Evolutionary conservation across 768 basidiomycete species (phyloP), one percentile per base, ranked within the genome.

Genomic region (Termitomyces sp.): DNA sequence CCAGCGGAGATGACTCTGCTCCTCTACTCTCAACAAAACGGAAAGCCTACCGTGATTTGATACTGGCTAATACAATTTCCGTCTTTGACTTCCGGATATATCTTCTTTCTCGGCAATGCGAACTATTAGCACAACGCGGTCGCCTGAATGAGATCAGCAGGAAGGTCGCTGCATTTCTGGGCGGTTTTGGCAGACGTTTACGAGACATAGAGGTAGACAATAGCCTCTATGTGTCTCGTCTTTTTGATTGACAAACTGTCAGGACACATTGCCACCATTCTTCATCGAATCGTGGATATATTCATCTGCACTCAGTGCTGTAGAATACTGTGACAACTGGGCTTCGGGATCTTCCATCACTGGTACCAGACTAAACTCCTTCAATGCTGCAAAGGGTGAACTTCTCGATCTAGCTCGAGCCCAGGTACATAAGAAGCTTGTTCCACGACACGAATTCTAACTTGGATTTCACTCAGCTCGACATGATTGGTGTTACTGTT

Each of bases 201-300:
- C 81, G 85, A 46, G 89, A 87, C 56, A 79, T 85, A 37, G 82
- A 91, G 77, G 95, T 94, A 61, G 57, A 91, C 86, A 53, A 48
- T 73, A 58, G 4, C 61, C 53, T 35, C 23, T 23, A 27, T 54
- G 16, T 39, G 41, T 27, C 60, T 52, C 27, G 23, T 16, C 5
- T 55, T 56, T 37, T 21, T 28, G 16, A 44, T 27, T 43, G 48
- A 44, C 35, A 35, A 42, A 21, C 17, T 58, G 28, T 27, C 5
- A 58, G 54, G 61, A 53, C 43, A 77, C 74, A 4, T 73, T 89
- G 23, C 80, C 88, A 0, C 73, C 75, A 17, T 82, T 86, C 65
- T 97, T 96, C 67, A 76, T 97, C 34, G 91, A 97, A 67, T 88
- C 91, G 0, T 99, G 97, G 97, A 88, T 82, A 34, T 98, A 93